Evolutionary conservation across 2,329 filamentous ascomycete species (phyloP).

Genomic region (Herpotrichia juniperi): DNA sequence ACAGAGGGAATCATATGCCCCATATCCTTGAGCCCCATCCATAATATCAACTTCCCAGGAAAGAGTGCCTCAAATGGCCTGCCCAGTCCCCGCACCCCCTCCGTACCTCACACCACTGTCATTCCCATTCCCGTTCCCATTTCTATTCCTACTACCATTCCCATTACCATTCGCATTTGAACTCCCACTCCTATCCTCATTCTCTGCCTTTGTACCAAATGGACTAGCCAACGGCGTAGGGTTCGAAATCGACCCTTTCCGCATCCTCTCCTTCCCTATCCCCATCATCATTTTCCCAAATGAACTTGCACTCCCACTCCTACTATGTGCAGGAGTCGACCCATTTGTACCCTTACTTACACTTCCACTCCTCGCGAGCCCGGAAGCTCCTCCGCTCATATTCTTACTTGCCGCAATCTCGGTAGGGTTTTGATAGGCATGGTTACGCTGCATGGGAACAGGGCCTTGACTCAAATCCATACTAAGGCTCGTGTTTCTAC

Average conservation of each 20-base stretch:
- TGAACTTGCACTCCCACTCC: conserved; percentile 31
- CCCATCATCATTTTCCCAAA: conserved; percentile 30
- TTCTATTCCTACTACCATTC: neutral
- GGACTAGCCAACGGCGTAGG: conserved; percentile 29
- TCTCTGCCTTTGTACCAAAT: conserved; percentile 19
- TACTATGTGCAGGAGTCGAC: conserved; percentile 21
- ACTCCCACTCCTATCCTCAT: neutral
- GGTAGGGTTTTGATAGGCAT: neutral
- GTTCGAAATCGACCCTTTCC: conserved; percentile 34
- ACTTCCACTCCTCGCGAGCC: conserved; percentile 1
- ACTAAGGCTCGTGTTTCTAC: conserved; percentile 4
- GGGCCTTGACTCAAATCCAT: neutral
- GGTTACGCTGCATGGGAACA: neutral
- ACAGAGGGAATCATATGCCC: no score
- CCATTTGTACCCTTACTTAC: no score
- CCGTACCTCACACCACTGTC: neutral
- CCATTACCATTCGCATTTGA: no score
- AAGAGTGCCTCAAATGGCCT: conserved; percentile 7
- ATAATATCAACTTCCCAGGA: neutral
- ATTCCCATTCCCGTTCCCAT: neutral
- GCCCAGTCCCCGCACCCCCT: conserved; percentile 5
- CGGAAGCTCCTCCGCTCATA: no score
- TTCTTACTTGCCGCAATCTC: no score
- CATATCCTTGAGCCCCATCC: neutral
- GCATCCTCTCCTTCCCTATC: conserved; percentile 28